Conservation (phyloP, 768 basidiomycete species). For the Suillus occidentalis region DNA sequence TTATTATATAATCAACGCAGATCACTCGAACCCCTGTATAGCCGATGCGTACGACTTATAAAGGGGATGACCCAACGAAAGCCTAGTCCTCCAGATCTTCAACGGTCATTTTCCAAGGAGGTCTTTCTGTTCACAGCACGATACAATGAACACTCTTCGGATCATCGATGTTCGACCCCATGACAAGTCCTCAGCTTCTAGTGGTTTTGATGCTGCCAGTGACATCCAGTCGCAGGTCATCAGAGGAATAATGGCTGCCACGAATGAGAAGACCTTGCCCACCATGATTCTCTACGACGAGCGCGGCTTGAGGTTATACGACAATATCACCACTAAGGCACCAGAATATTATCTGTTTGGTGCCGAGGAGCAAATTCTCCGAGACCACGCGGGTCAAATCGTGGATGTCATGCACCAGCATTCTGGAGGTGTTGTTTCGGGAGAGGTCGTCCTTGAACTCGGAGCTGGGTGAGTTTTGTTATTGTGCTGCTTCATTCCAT, state of each 20-base stretch:
- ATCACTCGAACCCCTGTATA: not conserved
- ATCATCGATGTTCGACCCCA: constrained; percentile 52
- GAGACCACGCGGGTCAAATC: constrained; percentile 70
- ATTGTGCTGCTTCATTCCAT: not conserved
- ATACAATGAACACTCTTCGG: constrained; percentile 25
- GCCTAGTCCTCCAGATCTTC: not conserved
- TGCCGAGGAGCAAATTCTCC: constrained; percentile 86
- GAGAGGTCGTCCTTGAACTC: constrained; percentile 79
- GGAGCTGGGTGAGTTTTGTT: constrained; percentile 78
- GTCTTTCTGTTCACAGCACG: not conserved
- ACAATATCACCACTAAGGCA: constrained; percentile 75
- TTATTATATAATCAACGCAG: not conserved
- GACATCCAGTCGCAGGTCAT: constrained; percentile 49
- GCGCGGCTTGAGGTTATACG: constrained; percentile 81
- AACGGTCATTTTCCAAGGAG: not conserved
- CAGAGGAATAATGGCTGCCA: constrained; percentile 54
- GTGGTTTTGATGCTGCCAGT: constrained; percentile 23
- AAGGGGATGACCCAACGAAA: not conserved
- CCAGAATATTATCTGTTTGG: constrained; percentile 89
- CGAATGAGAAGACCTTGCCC: constrained; percentile 64
- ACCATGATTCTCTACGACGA: constrained; percentile 88
- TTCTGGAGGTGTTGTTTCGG: constrained; percentile 30
- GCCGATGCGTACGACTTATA: not conserved
- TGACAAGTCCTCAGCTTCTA: constrained; percentile 19
- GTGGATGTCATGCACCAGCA: constrained; percentile 64